A percentile compares a stretch with the other conserved stretches of the same genome.
These are phyloP conservation scores for Wickerhamomyces rabaulensis DNA, from an alignment of 805 yeast genomes.

Conservation along the genomic window DNA sequence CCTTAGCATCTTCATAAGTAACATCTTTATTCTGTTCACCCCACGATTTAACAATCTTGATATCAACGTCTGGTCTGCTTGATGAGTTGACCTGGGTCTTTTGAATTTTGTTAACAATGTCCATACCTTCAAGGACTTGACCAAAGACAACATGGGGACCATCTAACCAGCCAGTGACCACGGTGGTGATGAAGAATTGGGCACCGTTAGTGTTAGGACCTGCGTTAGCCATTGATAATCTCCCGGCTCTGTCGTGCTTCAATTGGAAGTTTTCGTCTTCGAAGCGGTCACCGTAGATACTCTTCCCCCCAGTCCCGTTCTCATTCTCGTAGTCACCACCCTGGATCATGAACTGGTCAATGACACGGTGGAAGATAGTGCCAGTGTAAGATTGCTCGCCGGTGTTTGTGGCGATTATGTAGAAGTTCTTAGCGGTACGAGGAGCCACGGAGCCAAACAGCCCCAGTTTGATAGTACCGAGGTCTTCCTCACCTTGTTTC, in stretches of 20 bases:
- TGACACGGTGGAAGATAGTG: slow-evolving; percentile 69
- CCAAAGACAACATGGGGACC: slow-evolving; percentile 74
- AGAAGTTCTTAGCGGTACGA: slow-evolving; percentile 56
- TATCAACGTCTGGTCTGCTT: slow-evolving; percentile 39
- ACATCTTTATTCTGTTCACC: slow-evolving; percentile 23
- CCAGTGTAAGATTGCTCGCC: slow-evolving; percentile 42
- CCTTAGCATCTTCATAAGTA: slow-evolving; percentile 15
- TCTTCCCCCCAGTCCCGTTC: slow-evolving; percentile 71
- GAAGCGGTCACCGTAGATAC: slow-evolving; percentile 70
- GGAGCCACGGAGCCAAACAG: slow-evolving; percentile 66
- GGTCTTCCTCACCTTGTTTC: slow-evolving; percentile 14
- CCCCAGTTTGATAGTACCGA: slow-evolving; percentile 45
- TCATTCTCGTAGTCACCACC: slow-evolving; percentile 77
- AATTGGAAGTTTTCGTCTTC: slow-evolving; percentile 72
- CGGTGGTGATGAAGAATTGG: slow-evolving; percentile 66
- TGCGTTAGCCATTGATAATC: slow-evolving; percentile 68
- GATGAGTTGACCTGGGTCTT: slow-evolving; percentile 38
- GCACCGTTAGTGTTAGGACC: slow-evolving; percentile 67
- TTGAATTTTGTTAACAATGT: slow-evolving; percentile 57
- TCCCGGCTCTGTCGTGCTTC: slow-evolving; percentile 64
- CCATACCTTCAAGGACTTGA: slow-evolving; percentile 64
- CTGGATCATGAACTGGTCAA: slow-evolving; percentile 72
- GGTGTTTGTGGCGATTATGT: slow-evolving; percentile 34
- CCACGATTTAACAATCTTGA: slow-evolving; percentile 33
- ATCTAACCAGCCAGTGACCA: slow-evolving; percentile 42